Conservation (phyloP, 2,329 filamentous ascomycete species). For the Magnaporthiopsis incrustans region DNA sequence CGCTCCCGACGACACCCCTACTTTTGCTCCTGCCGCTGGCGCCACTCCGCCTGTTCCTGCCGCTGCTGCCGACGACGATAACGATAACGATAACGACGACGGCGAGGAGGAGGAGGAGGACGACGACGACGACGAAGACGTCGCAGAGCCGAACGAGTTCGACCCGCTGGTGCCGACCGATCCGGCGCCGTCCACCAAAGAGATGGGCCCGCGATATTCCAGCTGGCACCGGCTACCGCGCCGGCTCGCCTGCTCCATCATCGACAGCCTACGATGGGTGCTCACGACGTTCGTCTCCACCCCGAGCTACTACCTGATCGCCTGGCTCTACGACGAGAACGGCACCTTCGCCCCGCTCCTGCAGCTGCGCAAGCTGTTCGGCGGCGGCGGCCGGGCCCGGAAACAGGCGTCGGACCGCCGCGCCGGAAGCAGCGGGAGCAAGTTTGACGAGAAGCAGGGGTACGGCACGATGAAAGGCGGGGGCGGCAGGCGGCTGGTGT, state of each 20-base stretch:
- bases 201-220: conserved; percentile 27
- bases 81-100: conserved; percentile 21
- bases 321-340: conserved; percentile 73
- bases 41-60: too few relatives aligned
- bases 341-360: conserved; percentile 72
- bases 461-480: conserved; percentile 17
- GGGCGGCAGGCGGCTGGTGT: conserved; percentile 15
- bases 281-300: conserved; percentile 64
- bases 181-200: conserved; percentile 20
- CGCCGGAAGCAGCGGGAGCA: conserved; percentile 18
- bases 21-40: background rate
- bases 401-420: conserved; percentile 40
- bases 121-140: conserved; percentile 16
- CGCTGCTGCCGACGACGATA: conserved; percentile 4
- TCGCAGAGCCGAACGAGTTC: conserved; percentile 13
- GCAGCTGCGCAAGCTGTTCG: conserved; percentile 60
- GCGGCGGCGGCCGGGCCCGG: conserved; percentile 32
- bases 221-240: conserved; percentile 54
- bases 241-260: conserved; percentile 62
- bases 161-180: conserved; percentile 47
- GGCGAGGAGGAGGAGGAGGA: conserved; percentile 3
- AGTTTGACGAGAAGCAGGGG: conserved; percentile 23
- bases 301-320: conserved; percentile 74
- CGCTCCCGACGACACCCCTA: conserved; percentile 13
- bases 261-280: conserved; percentile 70